Conservation (phyloP, 306 rosid species). For the Dalbergia cochinchinensis region DNA sequence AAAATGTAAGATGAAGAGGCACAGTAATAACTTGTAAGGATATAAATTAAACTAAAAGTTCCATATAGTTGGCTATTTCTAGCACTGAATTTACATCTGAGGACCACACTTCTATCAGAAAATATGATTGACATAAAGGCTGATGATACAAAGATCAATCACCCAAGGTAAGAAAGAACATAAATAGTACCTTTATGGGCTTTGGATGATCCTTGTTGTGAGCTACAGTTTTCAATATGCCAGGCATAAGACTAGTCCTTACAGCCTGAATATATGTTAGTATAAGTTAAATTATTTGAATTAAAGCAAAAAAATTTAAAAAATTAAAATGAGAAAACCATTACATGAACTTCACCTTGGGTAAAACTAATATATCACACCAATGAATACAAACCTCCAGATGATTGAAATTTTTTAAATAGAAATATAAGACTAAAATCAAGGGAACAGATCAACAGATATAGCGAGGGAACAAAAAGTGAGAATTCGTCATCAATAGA, state of each 20-base stretch:
- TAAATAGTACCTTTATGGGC: constrained; percentile 81
- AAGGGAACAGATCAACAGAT: neutral
- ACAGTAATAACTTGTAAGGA: constrained; percentile 7
- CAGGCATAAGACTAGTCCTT: constrained; percentile 90
- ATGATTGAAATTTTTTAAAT: neutral
- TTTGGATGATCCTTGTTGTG: constrained; percentile 95
- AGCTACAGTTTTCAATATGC: constrained; percentile 83
- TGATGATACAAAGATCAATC: constrained; percentile 1
- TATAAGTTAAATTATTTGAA: constrained; percentile 28
- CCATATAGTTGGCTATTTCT: neutral
- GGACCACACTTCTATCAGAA: constrained; percentile 10
- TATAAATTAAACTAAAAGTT: neutral
- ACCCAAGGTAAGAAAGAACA: constrained; percentile 10
- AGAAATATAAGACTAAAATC: neutral
- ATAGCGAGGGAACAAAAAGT: neutral
- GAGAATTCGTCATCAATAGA: neutral
- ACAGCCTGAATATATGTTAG: constrained; percentile 60
- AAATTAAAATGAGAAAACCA: neutral
- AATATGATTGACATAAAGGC: neutral
- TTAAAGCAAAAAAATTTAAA: neutral
- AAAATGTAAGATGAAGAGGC: constrained; percentile 17
- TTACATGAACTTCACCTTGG: neutral
- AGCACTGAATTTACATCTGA: constrained; percentile 3
- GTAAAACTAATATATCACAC: constrained; percentile 24
- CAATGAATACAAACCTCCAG: constrained; percentile 6